A percentile compares a stretch with the other conserved stretches of the same genome.
These are phyloP conservation scores for Solanum sejunctum DNA, from an alignment of 257 asterid species.

Conservation along the genomic window DNA sequence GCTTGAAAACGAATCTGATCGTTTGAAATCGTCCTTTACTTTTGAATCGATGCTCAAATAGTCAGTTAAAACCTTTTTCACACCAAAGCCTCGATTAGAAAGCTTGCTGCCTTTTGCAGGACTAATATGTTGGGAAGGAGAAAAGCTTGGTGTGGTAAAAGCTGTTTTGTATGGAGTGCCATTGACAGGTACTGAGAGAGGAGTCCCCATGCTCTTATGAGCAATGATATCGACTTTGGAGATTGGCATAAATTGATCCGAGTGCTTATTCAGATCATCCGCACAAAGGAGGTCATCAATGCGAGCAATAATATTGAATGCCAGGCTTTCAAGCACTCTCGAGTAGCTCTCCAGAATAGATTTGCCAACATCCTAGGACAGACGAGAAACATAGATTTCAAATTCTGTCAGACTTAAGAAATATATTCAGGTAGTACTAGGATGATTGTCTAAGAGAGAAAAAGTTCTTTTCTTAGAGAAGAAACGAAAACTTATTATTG, in stretches of 20 bases:
- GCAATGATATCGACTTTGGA: slow-evolving; percentile 43
- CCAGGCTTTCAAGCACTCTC: slow-evolving; percentile 71
- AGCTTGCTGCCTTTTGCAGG: slow-evolving; percentile 26
- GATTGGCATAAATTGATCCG: slow-evolving; percentile 42
- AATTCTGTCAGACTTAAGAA: background rate
- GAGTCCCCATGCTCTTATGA: slow-evolving; percentile 23
- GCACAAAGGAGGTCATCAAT: slow-evolving; percentile 58
- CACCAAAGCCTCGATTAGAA: slow-evolving; percentile 37
- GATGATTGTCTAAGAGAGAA: background rate
- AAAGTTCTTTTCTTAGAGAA: background rate
- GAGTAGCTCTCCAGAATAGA: slow-evolving; percentile 78
- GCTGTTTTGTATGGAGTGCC: slow-evolving; percentile 26
- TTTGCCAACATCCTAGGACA: slow-evolving; percentile 67
- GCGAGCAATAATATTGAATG: slow-evolving; percentile 69
- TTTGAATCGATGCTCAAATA: slow-evolving; percentile 45
- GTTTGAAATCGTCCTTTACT: slow-evolving; percentile 19
- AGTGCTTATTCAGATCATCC: slow-evolving; percentile 65
- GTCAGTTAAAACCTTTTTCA: slow-evolving; percentile 61
- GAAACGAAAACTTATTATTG: background rate
- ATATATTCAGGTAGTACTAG: background rate
- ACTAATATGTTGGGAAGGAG: slow-evolving; percentile 32
- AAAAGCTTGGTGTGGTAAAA: slow-evolving; percentile 35
- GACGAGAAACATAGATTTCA: background rate
- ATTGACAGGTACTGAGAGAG: slow-evolving; percentile 13
- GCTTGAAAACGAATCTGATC: slow-evolving; percentile 33